These are phyloP conservation scores for Kurtzmaniella natalensis DNA, from an alignment of 1,139 yeast genomes.

Conservation along the genomic window DNA sequence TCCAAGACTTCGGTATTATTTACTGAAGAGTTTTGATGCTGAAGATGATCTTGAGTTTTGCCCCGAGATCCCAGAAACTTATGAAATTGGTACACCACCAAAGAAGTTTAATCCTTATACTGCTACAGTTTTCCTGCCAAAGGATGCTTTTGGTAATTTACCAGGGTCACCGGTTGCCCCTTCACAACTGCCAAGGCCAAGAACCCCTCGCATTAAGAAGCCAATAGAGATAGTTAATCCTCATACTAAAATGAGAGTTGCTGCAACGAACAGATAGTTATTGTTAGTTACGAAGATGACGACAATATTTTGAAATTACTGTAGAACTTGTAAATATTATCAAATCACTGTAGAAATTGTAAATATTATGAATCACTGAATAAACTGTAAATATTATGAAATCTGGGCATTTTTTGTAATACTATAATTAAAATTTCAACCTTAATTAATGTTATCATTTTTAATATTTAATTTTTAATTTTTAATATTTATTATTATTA, in stretches of 20 bases:
- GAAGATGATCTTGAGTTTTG: slow-evolving; percentile 68
- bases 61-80: slow-evolving; percentile 45
- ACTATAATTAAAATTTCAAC: too few relatives aligned
- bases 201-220: slow-evolving; percentile 57
- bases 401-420: too few relatives aligned
- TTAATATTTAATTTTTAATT: too few relatives aligned
- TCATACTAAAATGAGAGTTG: slow-evolving; percentile 64
- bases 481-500: too few relatives aligned
- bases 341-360: neutral
- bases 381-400: too few relatives aligned
- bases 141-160: slow-evolving; percentile 5
- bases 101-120: slow-evolving; percentile 58
- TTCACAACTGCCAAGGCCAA: slow-evolving; percentile 33
- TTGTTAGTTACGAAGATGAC: slow-evolving; percentile 4
- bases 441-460: too few relatives aligned
- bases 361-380: too few relatives aligned
- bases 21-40: slow-evolving; percentile 57
- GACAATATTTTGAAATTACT: neutral
- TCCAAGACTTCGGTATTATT: slow-evolving; percentile 42
- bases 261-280: slow-evolving; percentile 37
- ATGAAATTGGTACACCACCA: slow-evolving; percentile 20
- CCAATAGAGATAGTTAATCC: slow-evolving; percentile 78
- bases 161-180: slow-evolving; percentile 11
- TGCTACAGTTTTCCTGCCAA: slow-evolving; percentile 52
- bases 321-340: neutral